Base-by-base conservation (phyloP, 768 basidiomycete genomes). In the Mycena vulgaris region DNA sequence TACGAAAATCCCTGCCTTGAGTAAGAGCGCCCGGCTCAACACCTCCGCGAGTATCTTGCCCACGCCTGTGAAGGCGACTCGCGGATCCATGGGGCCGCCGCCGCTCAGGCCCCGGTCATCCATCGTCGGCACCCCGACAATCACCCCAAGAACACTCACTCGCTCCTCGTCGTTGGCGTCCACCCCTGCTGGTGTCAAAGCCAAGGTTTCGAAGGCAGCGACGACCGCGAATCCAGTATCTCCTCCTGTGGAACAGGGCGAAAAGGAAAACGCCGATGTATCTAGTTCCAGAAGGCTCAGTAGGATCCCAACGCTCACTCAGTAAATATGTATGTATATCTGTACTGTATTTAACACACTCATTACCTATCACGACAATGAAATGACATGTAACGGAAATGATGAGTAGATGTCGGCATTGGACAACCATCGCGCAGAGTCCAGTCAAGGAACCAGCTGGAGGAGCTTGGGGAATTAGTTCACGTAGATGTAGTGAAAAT, bases 11-110 rank as follows among this genome's bases (percentile, higher is more conserved):
- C 61, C 84, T 11, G 82, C 89, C 14, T 80, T 90, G 13, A 83
- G 82, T 48, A 87, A 83, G 77, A 90, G 89, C 71, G 78, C 76
- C 27, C 89, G 91, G 10, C 74, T 83, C 14, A 91, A 86, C 65
- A 76, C 70, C 33, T 72, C 75, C 70, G 74, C 70, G 17, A 75
- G 76, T 30, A 55, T 69, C 17, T 64, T 69, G 25, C 68, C 61
- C 51, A 80, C 77, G 65, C 66, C 77, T 57, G 62, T 30, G 58
- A 68, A 70, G 51, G 76, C 61, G 28, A 59, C 78, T 19, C 81
- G 82, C 55, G 85, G 86, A 16, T 82, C 84, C 2, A 89, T 89
- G 87, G 90, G 86, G 5, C 59, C 76, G 31, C 86, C 79, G 13
- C 59, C 76, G 33, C 85, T 73, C 2, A 56, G 83, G 67, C 63